A percentile compares a stretch with the other conserved stretches of the same genome.
Conservation (phyloP, 2,329 filamentous ascomycete species). For the Fonsecaea monophora region DNA sequence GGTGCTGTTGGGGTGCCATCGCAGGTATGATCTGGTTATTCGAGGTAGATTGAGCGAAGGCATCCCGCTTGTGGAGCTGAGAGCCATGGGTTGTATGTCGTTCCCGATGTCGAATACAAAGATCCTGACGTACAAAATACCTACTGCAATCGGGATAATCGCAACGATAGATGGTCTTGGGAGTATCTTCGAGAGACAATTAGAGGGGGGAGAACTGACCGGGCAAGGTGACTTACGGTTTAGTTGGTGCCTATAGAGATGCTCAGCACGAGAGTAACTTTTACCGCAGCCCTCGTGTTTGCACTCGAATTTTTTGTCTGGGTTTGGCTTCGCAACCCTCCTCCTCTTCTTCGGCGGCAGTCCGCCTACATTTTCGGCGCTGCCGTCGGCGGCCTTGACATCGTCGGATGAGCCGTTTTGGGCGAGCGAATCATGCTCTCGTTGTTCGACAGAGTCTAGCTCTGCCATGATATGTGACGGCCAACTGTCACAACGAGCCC, state of each 20-base stretch:
- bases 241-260: slow-evolving; percentile 93
- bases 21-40: slow-evolving; percentile 31
- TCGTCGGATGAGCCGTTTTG: slow-evolving; percentile 25
- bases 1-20: slow-evolving; percentile 29
- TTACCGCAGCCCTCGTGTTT: slow-evolving; percentile 88
- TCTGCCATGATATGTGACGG: slow-evolving; percentile 28
- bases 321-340: slow-evolving; percentile 53
- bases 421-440: slow-evolving; percentile 25
- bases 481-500: slow-evolving; percentile 5
- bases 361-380: slow-evolving; percentile 4
- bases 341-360: slow-evolving; percentile 50
- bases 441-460: slow-evolving; percentile 19
- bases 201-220: slow-evolving; percentile 3
- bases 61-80: slow-evolving; percentile 58
- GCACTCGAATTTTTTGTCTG: slow-evolving; percentile 73
- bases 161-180: slow-evolving; percentile 93
- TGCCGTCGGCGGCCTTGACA: slow-evolving; percentile 11
- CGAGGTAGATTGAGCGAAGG: slow-evolving; percentile 47
- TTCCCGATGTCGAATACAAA: slow-evolving; percentile 84
- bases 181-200: slow-evolving; percentile 68
- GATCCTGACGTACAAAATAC: slow-evolving; percentile 89
- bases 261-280: slow-evolving; percentile 94
- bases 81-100: slow-evolving; percentile 72
- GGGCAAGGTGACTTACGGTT: slow-evolving; percentile 70
- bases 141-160: slow-evolving; percentile 90